These are phyloP conservation scores for Phascolomyces articulosus DNA, from an alignment of 371 early-diverging fungal species.

Conservation along the genomic window DNA sequence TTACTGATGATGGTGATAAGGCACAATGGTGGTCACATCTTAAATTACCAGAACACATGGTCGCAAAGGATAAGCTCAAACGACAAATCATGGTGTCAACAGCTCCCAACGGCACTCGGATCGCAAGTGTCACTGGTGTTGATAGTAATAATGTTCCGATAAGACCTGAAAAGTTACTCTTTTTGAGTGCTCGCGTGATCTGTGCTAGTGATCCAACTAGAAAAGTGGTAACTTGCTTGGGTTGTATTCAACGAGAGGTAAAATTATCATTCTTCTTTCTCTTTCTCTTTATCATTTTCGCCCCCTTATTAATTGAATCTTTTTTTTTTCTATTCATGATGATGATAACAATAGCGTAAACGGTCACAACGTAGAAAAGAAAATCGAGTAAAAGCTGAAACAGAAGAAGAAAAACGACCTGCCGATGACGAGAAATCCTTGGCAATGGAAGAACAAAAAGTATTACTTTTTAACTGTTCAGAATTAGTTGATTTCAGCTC, in stretches of 20 bases:
- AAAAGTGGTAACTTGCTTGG: constrained; percentile 80
- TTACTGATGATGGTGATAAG: constrained; percentile 78
- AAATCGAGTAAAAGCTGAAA: constrained; percentile 37
- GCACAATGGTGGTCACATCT: constrained; percentile 85
- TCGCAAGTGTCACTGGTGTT: constrained; percentile 19
- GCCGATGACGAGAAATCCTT: constrained; percentile 55
- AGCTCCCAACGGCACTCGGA: constrained; percentile 22
- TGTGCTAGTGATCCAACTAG: constrained; percentile 85
- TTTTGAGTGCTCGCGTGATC: constrained; percentile 78
- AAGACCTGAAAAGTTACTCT: constrained; percentile 56
- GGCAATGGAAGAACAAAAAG: constrained; percentile 70
- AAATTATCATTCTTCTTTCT: neutral
- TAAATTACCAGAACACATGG: constrained; percentile 82
- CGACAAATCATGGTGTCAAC: constrained; percentile 21
- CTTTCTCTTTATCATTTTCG: too few relatives aligned
- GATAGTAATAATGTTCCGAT: constrained; percentile 26
- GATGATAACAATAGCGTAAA: constrained; percentile 35
- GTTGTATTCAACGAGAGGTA: constrained; percentile 89
- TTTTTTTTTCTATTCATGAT: neutral
- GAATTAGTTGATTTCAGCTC: constrained; percentile 87
- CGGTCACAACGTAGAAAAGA: constrained; percentile 60
- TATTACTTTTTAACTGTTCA: constrained; percentile 86
- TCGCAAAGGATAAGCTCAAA: constrained; percentile 74
- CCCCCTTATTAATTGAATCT: too few relatives aligned
- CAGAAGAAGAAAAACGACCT: constrained; percentile 27